Base-by-base conservation (phyloP, 345 rosid genomes). In the Syzygium grande region DNA sequence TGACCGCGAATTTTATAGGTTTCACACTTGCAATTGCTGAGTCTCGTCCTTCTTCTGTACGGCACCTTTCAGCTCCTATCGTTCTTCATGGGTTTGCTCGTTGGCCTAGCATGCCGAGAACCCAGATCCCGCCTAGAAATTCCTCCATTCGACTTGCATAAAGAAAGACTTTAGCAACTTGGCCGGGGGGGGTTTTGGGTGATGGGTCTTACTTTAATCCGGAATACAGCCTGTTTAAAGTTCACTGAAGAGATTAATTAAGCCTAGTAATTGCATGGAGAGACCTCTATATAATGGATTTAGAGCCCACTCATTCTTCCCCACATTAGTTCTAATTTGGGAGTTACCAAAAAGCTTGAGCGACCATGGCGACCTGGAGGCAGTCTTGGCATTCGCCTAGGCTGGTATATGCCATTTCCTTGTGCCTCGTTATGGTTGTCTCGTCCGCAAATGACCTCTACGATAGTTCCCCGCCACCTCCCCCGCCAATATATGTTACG, bases 351-450 rank as follows among this genome's bases (percentile, higher is more conserved):
- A 5, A 13, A 7, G 19, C n/a, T 61, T 19, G 19, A 61, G 73
- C 9, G 73, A n/a, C 38, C 68, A 61, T 61, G 68, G 68, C 34
- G 2, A 34, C 79, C 5, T 12, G 25, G n/a, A 85, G 52, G 19
- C 65, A 6, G 86, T 46, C 65, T 38, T 27, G 88, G 88, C 87
- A 87, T 83, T 53, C n/a, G 21, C 53, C 90, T 56, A 30, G 89
- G 84, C 84, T 21, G 79, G 21, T 34, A 11, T 34, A 16, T 29
- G 91, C 85, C 6, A 23, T 91, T 21, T 87, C 88, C 78, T 86
- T 92, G 78, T 91, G 87, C 84, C 85, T 93, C 85, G 11, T 88
- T 9, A 91, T 90, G 38, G 87, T 88, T 6, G 4, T 30, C 63
- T 85, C 38, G 0, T 88, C 84, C 3, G 87, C 87, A 14, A 22